Percentiles rank a stretch among this genome's conserved stretches.
These are phyloP conservation scores for Lentinus brumalis DNA, from an alignment of 768 basidiomycete genomes.

Conservation along the genomic window DNA sequence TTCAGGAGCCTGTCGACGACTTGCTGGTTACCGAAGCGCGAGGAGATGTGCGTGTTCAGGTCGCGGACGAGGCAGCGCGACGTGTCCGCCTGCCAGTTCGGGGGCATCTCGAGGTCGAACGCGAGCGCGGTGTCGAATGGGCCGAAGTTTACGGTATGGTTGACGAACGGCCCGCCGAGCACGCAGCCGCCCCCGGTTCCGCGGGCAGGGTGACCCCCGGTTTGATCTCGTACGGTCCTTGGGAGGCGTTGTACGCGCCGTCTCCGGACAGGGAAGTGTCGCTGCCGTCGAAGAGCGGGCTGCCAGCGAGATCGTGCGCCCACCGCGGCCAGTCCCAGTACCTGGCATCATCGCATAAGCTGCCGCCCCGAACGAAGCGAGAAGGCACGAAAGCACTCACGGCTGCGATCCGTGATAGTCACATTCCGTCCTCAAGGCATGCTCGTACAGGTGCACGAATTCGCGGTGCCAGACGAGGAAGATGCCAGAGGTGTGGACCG, in stretches of 20 bases:
- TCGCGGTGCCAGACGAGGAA: neutral
- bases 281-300: neutral
- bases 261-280: neutral
- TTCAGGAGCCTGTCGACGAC: neutral
- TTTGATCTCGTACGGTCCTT: neutral
- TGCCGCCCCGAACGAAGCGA: neutral
- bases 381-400: neutral
- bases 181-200: neutral
- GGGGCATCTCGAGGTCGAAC: neutral
- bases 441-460: neutral
- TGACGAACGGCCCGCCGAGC: neutral
- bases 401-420: neutral
- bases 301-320: neutral
- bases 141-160: neutral
- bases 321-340: neutral
- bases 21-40: neutral
- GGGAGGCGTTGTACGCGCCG: neutral
- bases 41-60: neutral
- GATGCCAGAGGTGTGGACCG: neutral
- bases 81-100: neutral
- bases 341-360: neutral
- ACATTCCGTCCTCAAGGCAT: neutral
- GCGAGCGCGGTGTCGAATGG: neutral
- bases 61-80: neutral
- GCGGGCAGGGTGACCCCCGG: neutral